Evolutionary conservation across 257 asterid species (phyloP), one percentile per base, ranked within the genome.

Genomic region (Capsicum rhomboideum): DNA sequence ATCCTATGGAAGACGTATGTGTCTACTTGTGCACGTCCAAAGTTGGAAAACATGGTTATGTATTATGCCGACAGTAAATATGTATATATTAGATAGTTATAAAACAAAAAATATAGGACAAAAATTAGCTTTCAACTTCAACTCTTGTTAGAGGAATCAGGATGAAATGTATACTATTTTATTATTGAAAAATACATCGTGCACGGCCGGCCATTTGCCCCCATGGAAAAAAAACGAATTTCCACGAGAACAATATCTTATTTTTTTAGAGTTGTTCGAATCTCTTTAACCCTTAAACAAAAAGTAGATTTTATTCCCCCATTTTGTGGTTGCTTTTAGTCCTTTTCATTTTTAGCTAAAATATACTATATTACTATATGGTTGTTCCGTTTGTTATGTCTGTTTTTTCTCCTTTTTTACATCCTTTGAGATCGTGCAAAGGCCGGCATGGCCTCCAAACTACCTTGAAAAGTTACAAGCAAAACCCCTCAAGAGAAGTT

Each of bases 201-300:
- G 93, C 91, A 85, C 83, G 86, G 89, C 91, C 88, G 91, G 85
- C 90, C 84, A 49, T 8, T 18, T 34, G 31, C 78, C 44, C n/a
- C 29, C 34, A 42, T 77, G 18, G 16, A 8, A 26, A 75, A 72
- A 61, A 78, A 5, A 34, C 6, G 59, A 89, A 84, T 87, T 88
- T 86, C 84, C 87, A 83, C 56, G 37, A 59, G 90, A 87, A 92
- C 87, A 89, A 86, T 80, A 92, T 91, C 92, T 83, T 90, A 86
- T 83, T 82, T 82, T 82, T 69, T 34, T 44, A 13, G 21, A 26
- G 58, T 79, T 86, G 78, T 79, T 68, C 52, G 72, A 63, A 72
- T 85, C 81, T 78, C 86, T 80, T 40, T 67, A 53, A 86, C 53
- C 59, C 34, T 64, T 4, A 55, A 10, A 46, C 61, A 29, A 83